Evolutionary conservation across 176 grass and related monocot genomes (phyloP).

Genomic region (Oryza australiensis): DNA sequence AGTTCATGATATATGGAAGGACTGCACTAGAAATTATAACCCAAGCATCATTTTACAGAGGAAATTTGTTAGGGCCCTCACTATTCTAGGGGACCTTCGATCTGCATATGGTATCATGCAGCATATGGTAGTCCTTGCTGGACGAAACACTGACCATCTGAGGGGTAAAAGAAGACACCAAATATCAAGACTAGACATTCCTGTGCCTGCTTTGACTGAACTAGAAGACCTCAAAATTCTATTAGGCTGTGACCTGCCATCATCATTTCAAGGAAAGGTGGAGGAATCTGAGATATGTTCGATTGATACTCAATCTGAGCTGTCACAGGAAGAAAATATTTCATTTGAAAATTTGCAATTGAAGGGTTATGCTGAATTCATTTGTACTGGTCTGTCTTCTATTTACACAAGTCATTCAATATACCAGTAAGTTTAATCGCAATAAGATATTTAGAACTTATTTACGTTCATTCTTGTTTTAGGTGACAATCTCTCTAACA

Average conservation of each 20-base stretch:
- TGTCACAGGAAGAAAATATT: conserved; percentile 22
- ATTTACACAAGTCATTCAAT: conserved; percentile 5
- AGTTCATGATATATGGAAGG: conserved; percentile 86
- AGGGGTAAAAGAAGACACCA: conserved; percentile 52
- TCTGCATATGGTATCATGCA: conserved; percentile 70
- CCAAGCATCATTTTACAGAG: conserved; percentile 73
- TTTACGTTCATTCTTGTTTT: conserved; percentile 39
- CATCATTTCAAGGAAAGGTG: conserved; percentile 34
- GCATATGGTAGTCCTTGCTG: conserved; percentile 59
- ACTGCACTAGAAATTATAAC: conserved; percentile 79
- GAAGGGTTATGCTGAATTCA: conserved; percentile 26
- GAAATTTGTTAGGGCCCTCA: conserved; percentile 70
- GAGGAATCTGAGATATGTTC: conserved; percentile 24
- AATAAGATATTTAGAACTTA: conserved; percentile 38
- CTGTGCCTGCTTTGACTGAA: conserved; percentile 58
- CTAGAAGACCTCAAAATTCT: conserved; percentile 45
- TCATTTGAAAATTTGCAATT: conserved; percentile 34
- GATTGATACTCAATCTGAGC: conserved; percentile 26
- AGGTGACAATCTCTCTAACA: conserved; percentile 41
- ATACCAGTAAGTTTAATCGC: conserved; percentile 1
- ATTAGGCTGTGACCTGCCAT: conserved; percentile 17
- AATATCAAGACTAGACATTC: conserved; percentile 79
- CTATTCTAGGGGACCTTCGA: conserved; percentile 66
- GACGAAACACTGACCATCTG: conserved; percentile 37
- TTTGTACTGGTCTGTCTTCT: conserved; percentile 34